Percentiles rank a stretch among this genome's conserved stretches.
phyloP scores from a whole-genome alignment of 805 yeast genomes.

The Ogataea methylovora region DNA sequence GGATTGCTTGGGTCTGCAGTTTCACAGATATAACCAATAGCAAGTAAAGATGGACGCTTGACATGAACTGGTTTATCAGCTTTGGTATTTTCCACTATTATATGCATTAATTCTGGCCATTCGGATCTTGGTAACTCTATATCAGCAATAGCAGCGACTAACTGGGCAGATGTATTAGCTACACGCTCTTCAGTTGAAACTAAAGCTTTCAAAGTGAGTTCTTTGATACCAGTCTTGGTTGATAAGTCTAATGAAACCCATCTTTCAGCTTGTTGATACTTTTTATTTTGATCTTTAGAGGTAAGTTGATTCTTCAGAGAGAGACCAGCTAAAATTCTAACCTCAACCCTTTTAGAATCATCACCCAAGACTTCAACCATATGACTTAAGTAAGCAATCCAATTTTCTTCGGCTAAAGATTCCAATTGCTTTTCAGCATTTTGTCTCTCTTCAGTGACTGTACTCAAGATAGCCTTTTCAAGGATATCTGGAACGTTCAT shows the following conservation, averaged over 20 bases:
- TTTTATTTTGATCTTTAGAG: constrained; percentile 65
- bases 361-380: constrained; percentile 68
- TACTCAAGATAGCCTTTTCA: constrained; percentile 71
- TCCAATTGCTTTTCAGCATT: constrained; percentile 74
- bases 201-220: constrained; percentile 54
- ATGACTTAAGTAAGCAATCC: constrained; percentile 62
- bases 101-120: constrained; percentile 83
- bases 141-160: constrained; percentile 95
- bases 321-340: constrained; percentile 86
- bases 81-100: constrained; percentile 80
- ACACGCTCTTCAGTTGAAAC: constrained; percentile 66
- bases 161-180: constrained; percentile 83
- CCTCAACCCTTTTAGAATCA: constrained; percentile 60
- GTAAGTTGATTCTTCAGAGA: constrained; percentile 82
- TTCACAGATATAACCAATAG: constrained; percentile 96
- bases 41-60: constrained; percentile 78
- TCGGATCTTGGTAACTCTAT: constrained; percentile 82
- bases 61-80: constrained; percentile 69
- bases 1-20: constrained; percentile 78
- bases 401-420: constrained; percentile 66
- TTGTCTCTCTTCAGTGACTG: constrained; percentile 58
- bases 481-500: constrained; percentile 66
- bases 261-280: constrained; percentile 53
- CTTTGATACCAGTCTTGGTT: constrained; percentile 59
- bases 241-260: constrained; percentile 61